Evolutionary conservation across 2,329 filamentous ascomycete genomes (phyloP).

Genomic region (Teratosphaeria zuluensis): DNA sequence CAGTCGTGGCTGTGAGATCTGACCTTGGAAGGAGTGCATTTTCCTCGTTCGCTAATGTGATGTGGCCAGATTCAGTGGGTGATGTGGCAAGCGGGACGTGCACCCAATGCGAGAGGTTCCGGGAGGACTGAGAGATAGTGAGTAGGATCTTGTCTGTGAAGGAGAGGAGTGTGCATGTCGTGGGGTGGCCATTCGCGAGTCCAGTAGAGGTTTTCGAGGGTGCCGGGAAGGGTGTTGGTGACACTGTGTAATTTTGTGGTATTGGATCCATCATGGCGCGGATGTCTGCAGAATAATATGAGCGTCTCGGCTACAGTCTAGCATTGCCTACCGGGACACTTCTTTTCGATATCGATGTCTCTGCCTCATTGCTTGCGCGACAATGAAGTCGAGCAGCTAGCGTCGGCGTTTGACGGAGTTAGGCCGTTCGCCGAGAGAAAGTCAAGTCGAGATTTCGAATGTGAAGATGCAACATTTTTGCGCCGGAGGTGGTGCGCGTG

Average conservation of each 20-base stretch:
- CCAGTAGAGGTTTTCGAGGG: conserved; percentile 38
- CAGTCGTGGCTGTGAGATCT: conserved; percentile 74
- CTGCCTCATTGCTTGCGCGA: too few relatives aligned
- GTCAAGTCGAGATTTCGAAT: neutral
- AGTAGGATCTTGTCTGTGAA: conserved; percentile 89
- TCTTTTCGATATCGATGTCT: too few relatives aligned
- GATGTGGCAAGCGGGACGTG: conserved; percentile 68
- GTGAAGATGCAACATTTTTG: neutral
- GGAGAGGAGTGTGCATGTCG: conserved; percentile 60
- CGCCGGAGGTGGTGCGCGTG: neutral
- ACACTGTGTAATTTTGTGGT: neutral
- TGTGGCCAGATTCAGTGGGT: conserved; percentile 48
- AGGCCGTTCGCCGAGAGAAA: neutral
- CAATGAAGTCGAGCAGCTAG: neutral
- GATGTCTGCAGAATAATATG: neutral
- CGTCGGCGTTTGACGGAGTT: neutral
- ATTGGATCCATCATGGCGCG: neutral
- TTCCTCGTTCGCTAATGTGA: conserved; percentile 32
- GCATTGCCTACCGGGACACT: too few relatives aligned
- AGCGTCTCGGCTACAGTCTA: too few relatives aligned
- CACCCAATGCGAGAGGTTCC: conserved; percentile 79
- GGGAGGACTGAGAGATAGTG: conserved; percentile 76
- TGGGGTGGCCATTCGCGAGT: conserved; percentile 56
- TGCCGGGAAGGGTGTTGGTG: conserved; percentile 45
- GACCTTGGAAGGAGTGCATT: conserved; percentile 61